phyloP scores from a whole-genome alignment of 2,329 filamentous ascomycete species.

The Cordyceps tenuipes region DNA sequence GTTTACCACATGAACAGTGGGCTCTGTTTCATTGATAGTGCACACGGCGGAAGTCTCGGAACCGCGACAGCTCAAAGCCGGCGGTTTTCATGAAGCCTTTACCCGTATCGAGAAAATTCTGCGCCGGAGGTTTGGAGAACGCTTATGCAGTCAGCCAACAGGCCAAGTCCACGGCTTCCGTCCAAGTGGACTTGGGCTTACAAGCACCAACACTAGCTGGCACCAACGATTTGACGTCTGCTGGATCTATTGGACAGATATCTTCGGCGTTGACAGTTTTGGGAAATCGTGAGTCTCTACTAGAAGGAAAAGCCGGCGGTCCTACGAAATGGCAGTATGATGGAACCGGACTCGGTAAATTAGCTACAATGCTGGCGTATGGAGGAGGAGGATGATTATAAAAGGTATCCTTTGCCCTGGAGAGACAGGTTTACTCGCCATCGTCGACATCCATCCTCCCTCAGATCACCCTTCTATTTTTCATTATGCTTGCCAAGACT shows the following conservation, averaged over 20 bases:
- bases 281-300: neutral
- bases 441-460: neutral
- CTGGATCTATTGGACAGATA: neutral
- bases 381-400: neutral
- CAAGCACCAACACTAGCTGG: neutral
- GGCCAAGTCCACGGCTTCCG: neutral
- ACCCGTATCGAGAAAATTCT: neutral
- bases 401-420: neutral
- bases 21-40: neutral
- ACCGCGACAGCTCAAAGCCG: neutral
- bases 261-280: neutral
- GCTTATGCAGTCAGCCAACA: slow-evolving; percentile 4
- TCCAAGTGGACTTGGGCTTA: slow-evolving; percentile 2
- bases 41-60: neutral
- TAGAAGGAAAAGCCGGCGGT: neutral
- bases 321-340: neutral
- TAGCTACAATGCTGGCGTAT: neutral
- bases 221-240: too few relatives aligned
- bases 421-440: neutral
- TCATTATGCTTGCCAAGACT: slow-evolving; percentile 2
- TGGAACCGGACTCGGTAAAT: neutral
- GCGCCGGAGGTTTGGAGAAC: neutral
- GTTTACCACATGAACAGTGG: slow-evolving; percentile 19
- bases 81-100: neutral
- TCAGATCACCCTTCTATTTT: neutral